Base-by-base conservation (phyloP, 192 early-diverging fungal species). In the Coemansia sp. region DNA sequence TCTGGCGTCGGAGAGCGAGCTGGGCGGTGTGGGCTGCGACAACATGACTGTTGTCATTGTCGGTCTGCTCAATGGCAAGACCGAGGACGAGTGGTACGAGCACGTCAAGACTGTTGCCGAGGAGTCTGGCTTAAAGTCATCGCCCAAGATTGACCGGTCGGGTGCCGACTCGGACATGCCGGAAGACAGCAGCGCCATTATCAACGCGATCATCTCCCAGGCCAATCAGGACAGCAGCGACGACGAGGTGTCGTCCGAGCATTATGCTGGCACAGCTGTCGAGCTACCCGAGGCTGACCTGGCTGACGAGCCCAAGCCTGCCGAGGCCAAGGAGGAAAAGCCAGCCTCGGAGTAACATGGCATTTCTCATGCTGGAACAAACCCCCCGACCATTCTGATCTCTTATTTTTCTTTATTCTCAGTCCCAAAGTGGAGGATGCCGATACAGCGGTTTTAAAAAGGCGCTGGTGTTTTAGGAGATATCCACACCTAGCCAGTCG, bases 1-100 rank as follows among this genome's bases (percentile, higher is more conserved):
- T 65, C 83, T 99, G 60, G 95, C 96, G 22, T 75, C 86, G 22
- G 94, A 95, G 66, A 88, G 85, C 65, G 95, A 94, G 36, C 79
- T 93, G 59, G 91, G 90, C 53, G 91, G 92, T 21, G 87, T 99
- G 46, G 97, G 97, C 17, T 99, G 96, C 80, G 97, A 99, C 80
- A 99, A 99, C 81, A 99, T 99, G 97, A 97, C 97, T 1, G 89
- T 98, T 14, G 80, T 97, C 22, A 92, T 99, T 37, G 87, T 94
- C 8, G 97, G 84, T 5, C 71, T 97, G 44, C 83, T 98, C 63
- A 85, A 91, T 56, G 93, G 92, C 36, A 87, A 83, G 64, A 85
- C 83, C 34, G 81, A 84, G 52, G 86, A 91, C 6, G 85, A 93
- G 73, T 98, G 96, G 96, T 81, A 81, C 23, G 78, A 54, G 22